Conservation (phyloP, 1,284 basidiomycete species). For the Ustilago loliicola region DNA sequence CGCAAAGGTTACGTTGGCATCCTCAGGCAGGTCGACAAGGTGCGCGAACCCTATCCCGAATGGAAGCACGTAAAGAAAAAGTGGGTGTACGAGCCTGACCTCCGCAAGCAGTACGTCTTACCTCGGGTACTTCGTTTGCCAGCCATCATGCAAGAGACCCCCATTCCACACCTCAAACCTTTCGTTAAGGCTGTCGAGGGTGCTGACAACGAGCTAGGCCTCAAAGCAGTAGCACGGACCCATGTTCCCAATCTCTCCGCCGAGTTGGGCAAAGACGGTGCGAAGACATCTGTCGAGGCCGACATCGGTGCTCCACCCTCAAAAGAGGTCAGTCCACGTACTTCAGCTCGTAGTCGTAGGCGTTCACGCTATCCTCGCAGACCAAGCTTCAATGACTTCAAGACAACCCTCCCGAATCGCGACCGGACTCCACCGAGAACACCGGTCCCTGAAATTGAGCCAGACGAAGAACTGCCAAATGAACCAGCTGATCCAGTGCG, state of each 20-base stretch:
- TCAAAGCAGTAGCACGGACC: conserved; percentile 8
- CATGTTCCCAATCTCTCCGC: conserved; percentile 8
- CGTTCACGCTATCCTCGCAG: background rate
- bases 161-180: conserved; percentile 19
- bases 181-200: conserved; percentile 14
- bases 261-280: conserved; percentile 3
- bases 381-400: conserved; percentile 15
- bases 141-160: conserved; percentile 22
- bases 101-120: conserved; percentile 40
- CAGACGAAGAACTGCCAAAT: background rate
- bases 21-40: conserved; percentile 16
- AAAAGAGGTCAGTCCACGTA: background rate
- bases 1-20: conserved; percentile 24
- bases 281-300: background rate
- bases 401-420: too few species aligned
- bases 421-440: background rate
- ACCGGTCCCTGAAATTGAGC: conserved; percentile 4
- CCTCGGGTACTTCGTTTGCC: conserved; percentile 41
- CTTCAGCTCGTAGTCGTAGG: background rate
- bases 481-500: background rate
- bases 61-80: conserved; percentile 19
- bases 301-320: background rate
- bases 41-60: conserved; percentile 17
- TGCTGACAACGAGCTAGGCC: conserved; percentile 8
- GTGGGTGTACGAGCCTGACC: conserved; percentile 38